Evolutionary conservation across 441 rosid species (phyloP).

Genomic region (Adansonia gregorii): DNA sequence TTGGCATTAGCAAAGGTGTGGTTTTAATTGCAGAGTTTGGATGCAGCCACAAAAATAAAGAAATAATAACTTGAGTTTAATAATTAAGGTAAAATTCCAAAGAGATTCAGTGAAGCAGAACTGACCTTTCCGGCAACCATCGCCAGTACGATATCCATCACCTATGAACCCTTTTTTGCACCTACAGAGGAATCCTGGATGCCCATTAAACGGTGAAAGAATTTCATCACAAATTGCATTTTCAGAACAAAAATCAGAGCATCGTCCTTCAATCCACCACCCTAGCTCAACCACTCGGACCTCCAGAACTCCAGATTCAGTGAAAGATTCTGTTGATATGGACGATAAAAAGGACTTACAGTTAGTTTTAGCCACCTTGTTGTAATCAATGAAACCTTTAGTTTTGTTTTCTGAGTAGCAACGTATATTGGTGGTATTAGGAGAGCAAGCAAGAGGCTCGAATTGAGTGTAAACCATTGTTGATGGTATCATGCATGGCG

Average conservation of each 20-base stretch:
- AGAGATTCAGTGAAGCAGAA: slow-evolving; percentile 17
- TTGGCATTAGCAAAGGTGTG: neutral
- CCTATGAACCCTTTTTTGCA: slow-evolving; percentile 58
- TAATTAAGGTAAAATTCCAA: neutral
- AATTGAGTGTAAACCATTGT: slow-evolving; percentile 45
- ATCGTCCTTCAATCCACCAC: slow-evolving; percentile 78
- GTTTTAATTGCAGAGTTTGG: neutral
- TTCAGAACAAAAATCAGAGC: slow-evolving; percentile 43
- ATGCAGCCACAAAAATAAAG: neutral
- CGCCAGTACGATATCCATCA: slow-evolving; percentile 59
- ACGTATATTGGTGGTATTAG: slow-evolving; percentile 36
- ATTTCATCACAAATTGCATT: slow-evolving; percentile 47
- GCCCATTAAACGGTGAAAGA: slow-evolving; percentile 31
- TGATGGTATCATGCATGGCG: slow-evolving; percentile 49
- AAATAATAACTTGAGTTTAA: neutral
- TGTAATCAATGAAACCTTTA: slow-evolving; percentile 33
- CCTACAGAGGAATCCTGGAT: slow-evolving; percentile 51
- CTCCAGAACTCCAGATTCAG: slow-evolving; percentile 46
- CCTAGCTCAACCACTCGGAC: slow-evolving; percentile 54
- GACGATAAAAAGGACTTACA: slow-evolving; percentile 64
- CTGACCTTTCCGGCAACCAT: slow-evolving; percentile 77
- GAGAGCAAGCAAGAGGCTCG: slow-evolving; percentile 40
- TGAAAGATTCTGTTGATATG: slow-evolving; percentile 46
- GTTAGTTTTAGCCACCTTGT: slow-evolving; percentile 16
- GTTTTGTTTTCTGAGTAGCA: slow-evolving; percentile 43